A percentile compares a stretch with the other conserved stretches of the same genome.
These are phyloP conservation scores for Botryobasidium botryosum DNA, from an alignment of 768 basidiomycete genomes.

Conservation along the genomic window DNA sequence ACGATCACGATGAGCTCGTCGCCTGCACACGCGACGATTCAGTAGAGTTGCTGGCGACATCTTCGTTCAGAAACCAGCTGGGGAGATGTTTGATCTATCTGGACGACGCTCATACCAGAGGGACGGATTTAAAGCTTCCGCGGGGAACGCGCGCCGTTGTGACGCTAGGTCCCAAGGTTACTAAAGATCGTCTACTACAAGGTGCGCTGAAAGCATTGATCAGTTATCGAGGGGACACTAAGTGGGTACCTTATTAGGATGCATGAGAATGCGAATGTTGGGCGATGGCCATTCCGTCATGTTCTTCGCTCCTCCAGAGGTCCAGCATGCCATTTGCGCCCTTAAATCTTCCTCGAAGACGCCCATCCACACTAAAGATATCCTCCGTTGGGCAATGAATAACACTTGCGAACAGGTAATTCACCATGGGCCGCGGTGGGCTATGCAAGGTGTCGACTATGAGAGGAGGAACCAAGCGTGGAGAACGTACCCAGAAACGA, in stretches of 20 bases:
- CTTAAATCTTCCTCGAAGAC: too few species aligned
- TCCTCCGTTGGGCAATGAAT: slow-evolving; percentile 29
- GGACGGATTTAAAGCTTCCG: slow-evolving; percentile 6
- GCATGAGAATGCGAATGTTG: slow-evolving; percentile 37
- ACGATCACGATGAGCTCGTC: slow-evolving; percentile 15
- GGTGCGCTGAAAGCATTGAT: slow-evolving; percentile 21
- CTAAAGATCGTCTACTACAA: slow-evolving; percentile 36
- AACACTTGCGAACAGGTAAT: slow-evolving; percentile 30
- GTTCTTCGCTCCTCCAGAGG: slow-evolving; percentile 31
- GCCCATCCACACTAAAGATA: slow-evolving; percentile 20
- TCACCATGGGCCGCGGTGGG: slow-evolving; percentile 18
- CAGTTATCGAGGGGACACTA: too few species aligned
- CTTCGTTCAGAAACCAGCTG: slow-evolving; percentile 1
- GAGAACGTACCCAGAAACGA: too few species aligned
- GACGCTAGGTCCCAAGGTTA: slow-evolving; percentile 12
- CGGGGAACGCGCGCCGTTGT: not conserved
- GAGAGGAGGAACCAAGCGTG: too few species aligned
- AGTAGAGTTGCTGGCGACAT: not conserved
- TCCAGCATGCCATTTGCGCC: slow-evolving; percentile 22
- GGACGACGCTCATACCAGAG: slow-evolving; percentile 6
- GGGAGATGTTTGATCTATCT: slow-evolving; percentile 3
- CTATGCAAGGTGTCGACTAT: too few species aligned
- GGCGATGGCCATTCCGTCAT: slow-evolving; percentile 32
- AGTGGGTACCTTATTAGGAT: slow-evolving; percentile 20
- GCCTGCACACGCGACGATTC: not conserved